Evolutionary conservation across 148 eudicot genomes (phyloP).

Genomic region (Rheum nobile): DNA sequence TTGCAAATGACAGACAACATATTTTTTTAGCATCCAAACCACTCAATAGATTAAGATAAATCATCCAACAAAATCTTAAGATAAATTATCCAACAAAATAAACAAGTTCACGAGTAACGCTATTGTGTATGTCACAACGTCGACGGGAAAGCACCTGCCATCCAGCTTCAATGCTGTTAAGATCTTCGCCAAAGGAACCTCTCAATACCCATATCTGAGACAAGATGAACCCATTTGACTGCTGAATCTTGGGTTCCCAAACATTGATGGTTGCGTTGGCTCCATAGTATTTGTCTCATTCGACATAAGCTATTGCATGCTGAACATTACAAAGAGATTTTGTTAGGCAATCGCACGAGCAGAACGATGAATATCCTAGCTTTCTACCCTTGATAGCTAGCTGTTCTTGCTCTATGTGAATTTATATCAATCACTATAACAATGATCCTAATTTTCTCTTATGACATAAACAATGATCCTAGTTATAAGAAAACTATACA

Average conservation of each 20-base stretch:
- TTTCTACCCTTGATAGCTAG: background rate
- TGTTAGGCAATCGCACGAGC: background rate
- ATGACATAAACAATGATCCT: too few species aligned
- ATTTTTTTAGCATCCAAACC: too few species aligned
- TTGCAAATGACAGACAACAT: too few species aligned
- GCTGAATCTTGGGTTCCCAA: conserved; percentile 94
- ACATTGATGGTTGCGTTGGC: conserved; percentile 95
- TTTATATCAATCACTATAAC: too few species aligned
- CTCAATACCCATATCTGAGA: conserved; percentile 92
- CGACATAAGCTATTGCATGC: conserved; percentile 98
- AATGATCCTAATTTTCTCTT: background rate
- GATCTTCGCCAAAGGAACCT: conserved; percentile 95
- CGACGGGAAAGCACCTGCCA: conserved; percentile 85
- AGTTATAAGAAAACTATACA: background rate
- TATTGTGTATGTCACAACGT: too few species aligned
- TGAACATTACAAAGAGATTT: conserved; percentile 15
- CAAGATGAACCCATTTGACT: conserved; percentile 88
- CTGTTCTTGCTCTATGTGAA: background rate
- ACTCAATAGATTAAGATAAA: too few species aligned
- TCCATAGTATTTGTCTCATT: conserved; percentile 88
- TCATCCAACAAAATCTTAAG: too few species aligned
- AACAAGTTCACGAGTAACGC: background rate
- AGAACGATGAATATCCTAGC: background rate
- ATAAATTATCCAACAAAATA: background rate
- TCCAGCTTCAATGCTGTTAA: conserved; percentile 98